Conservation (phyloP, 352 stramenopile genomes). For the Pythium myriotylum region DNA sequence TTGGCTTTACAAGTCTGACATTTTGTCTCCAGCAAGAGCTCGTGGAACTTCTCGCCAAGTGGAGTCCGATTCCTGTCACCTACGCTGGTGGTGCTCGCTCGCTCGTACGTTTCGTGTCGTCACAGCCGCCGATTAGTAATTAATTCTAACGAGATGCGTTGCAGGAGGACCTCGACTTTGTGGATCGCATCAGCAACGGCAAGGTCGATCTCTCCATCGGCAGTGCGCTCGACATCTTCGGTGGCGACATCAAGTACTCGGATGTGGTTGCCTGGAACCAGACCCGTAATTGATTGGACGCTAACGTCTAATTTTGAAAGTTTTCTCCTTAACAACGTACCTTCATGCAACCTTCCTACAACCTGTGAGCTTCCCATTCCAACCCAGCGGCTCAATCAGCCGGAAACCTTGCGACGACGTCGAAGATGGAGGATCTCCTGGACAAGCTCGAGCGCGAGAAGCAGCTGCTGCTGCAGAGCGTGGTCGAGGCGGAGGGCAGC, state of each 20-base stretch:
- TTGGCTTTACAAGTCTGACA: no score
- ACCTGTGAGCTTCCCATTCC: not conserved
- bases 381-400: constrained; percentile 5
- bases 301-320: constrained; percentile 3
- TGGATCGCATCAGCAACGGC: constrained; percentile 91
- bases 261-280: constrained; percentile 93
- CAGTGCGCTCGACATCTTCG: constrained; percentile 97
- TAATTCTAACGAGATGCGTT: constrained; percentile 1
- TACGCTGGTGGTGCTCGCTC: constrained; percentile 96
- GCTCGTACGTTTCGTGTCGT: constrained; percentile 53
- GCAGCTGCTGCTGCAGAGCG: constrained; percentile 37
- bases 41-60: constrained; percentile 90
- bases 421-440: constrained; percentile 53
- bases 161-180: constrained; percentile 93
- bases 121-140: not conserved
- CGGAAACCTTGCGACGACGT: constrained; percentile 1
- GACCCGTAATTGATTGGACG: constrained; percentile 20
- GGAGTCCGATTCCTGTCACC: constrained; percentile 95
- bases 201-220: constrained; percentile 98
- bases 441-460: constrained; percentile 47
- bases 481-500: constrained; percentile 28
- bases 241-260: constrained; percentile 92
- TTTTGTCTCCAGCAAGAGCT: constrained; percentile 87
- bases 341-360: not conserved
- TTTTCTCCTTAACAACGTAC: not conserved